Conservation (phyloP, 148 eudicot species). For the Talinum fruticosum region DNA sequence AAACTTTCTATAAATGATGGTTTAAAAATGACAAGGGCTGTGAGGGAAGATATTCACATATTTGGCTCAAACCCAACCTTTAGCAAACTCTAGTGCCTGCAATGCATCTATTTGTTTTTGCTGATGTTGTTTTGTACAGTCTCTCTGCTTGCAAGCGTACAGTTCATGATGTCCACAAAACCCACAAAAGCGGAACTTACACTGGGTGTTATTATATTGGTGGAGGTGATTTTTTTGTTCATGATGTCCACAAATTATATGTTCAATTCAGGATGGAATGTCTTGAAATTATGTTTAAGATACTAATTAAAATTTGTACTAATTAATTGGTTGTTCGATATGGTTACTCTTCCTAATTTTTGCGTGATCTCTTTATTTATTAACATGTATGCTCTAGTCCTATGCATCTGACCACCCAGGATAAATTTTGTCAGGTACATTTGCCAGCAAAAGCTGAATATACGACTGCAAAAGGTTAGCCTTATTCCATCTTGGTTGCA, state of each 20-base stretch:
- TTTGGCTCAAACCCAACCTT: neutral
- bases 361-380: neutral
- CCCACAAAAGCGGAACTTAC: no score
- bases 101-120: constrained; percentile 6
- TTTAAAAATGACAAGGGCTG: neutral
- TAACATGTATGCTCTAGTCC: no score
- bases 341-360: neutral
- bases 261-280: neutral
- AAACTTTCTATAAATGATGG: neutral
- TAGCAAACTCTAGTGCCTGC: neutral
- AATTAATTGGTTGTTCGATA: no score
- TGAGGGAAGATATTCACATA: neutral
- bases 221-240: no score
- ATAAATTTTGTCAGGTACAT: no score
- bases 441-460: no score
- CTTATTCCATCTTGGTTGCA: no score
- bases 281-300: neutral
- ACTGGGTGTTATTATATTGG: no score
- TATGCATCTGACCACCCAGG: no score
- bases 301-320: neutral
- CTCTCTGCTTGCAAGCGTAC: no score
- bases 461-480: no score
- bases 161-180: no score
- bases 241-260: neutral
- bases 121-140: constrained; percentile 9